Percentiles rank a stretch among this genome's conserved stretches.
These are phyloP conservation scores for Komagataella ulmi DNA, from an alignment of 805 yeast species.

Conservation along the genomic window DNA sequence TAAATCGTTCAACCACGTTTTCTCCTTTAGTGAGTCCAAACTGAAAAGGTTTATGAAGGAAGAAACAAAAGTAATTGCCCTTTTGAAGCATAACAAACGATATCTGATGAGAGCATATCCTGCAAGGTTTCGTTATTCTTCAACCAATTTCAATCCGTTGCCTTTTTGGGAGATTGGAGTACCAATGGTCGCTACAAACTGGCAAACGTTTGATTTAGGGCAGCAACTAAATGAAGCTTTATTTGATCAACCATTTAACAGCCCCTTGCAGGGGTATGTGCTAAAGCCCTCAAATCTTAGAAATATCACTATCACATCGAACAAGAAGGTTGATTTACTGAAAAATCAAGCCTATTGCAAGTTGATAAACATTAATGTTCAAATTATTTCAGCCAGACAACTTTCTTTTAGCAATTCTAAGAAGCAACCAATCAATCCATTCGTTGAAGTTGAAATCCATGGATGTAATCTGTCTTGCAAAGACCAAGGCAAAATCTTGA, in stretches of 20 bases:
- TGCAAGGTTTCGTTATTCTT: conserved; percentile 57
- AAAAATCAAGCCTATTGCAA: conserved; percentile 10
- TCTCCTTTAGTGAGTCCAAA: conserved; percentile 72
- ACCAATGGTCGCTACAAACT: conserved; percentile 93
- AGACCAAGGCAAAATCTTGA: conserved; percentile 9
- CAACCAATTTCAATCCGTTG: conserved; percentile 74
- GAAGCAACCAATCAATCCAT: conserved; percentile 39
- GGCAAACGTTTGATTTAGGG: conserved; percentile 89
- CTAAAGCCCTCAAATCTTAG: conserved; percentile 46
- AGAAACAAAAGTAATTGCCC: conserved; percentile 32
- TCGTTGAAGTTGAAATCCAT: conserved; percentile 43
- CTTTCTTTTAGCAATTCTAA: conserved; percentile 50
- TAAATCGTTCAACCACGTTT: conserved; percentile 67
- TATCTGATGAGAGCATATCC: conserved; percentile 84
- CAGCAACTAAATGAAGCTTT: conserved; percentile 80
- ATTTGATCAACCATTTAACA: conserved; percentile 43
- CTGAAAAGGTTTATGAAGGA: conserved; percentile 55
- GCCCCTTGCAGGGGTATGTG: conserved; percentile 46
- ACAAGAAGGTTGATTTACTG: conserved; percentile 7
- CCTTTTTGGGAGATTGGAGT: conserved; percentile 74
- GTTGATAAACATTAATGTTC: conserved; percentile 20
- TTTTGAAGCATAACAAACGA: conserved; percentile 65
- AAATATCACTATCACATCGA: conserved; percentile 6
- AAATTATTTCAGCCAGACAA: conserved; percentile 72
- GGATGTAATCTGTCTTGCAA: conserved; percentile 20